Base-by-base conservation (phyloP, 371 early-diverging fungal species). In the Mortierella sp. region DNA sequence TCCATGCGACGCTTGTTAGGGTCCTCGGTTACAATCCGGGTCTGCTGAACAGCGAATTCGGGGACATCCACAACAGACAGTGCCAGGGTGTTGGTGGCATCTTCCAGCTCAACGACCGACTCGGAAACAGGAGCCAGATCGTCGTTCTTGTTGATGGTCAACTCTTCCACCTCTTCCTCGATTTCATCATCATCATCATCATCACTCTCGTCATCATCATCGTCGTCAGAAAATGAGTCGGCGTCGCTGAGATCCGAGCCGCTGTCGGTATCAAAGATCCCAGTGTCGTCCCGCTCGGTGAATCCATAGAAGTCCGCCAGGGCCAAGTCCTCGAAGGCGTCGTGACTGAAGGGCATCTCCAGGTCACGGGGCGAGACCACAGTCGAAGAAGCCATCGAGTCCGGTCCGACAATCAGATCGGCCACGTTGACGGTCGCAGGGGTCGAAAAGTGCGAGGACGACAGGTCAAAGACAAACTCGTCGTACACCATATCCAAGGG, bases 1-100 rank as follows among this genome's bases (percentile, higher is more conserved):
- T 72, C 72, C 72, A 72, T 72, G 65, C 66, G 64, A 26, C 72
- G 72, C 44, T 72, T 72, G 72, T 72, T 72, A 26, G 52, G 47
- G 31, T 72, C 72, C 22, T 65, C 63, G 45, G 19, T 50, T 19
- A n/a, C 19, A 11, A 45, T 22, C 22, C 45, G 66, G 2, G 47
- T n/a, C 34, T 45, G 53, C 19, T 68, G 68, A 53, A 48, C 19
- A 16, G 41, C 39, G 52, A 37, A 14, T 40, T 52, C 55, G 41
- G 39, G 22, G 26, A 16, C 53, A 22, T 19, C 22, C 61, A 22
- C 61, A 8, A 34, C 34, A 2, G 61, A 58, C 7, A 64, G 16
- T 40, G 65, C 24, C 65, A 41, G 24, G 24, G 65, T 64, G 41
- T 24, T 29, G 5, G 65, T 64, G 39, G 65, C 43, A 10, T 64